These are phyloP conservation scores for Adansonia madagascariensis DNA, from an alignment of 441 rosid genomes.

Conservation along the genomic window DNA sequence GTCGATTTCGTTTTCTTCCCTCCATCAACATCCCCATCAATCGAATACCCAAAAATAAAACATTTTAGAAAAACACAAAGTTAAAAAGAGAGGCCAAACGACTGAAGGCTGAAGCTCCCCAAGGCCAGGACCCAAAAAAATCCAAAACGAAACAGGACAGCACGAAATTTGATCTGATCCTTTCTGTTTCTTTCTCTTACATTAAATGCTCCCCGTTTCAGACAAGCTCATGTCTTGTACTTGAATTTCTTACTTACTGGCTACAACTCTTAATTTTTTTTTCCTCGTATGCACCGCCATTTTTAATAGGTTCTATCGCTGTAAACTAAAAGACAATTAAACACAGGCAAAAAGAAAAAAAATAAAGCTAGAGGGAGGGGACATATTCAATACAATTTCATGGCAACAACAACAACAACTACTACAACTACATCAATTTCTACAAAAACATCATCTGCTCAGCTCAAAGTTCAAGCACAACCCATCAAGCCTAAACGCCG, in stretches of 20 bases:
- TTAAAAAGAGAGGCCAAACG: not conserved
- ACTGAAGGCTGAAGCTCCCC: not conserved
- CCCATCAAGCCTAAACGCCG: constrained; percentile 69
- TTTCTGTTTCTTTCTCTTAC: not conserved
- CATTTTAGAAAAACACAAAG: not conserved
- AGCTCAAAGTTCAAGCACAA: constrained; percentile 48
- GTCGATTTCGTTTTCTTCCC: not conserved
- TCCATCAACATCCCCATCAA: not conserved
- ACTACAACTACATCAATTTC: constrained; percentile 18
- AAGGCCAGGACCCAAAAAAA: not conserved
- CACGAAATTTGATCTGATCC: not conserved
- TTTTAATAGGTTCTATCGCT: constrained; percentile 29
- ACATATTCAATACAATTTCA: constrained; percentile 31
- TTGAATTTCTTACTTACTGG: constrained; percentile 11
- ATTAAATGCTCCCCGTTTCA: constrained; percentile 21
- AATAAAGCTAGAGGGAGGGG: not conserved
- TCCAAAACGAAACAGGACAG: constrained; percentile 5
- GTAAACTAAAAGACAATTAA: constrained; percentile 22
- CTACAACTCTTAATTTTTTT: not conserved
- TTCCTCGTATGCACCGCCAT: constrained; percentile 45
- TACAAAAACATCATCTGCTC: constrained; percentile 32
- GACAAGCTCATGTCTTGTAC: constrained; percentile 11
- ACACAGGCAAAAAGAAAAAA: not conserved
- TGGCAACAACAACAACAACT: constrained; percentile 38
- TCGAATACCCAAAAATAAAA: not conserved